These are phyloP conservation scores for Prunus persica DNA, from an alignment of 306 rosid species.

Conservation along the genomic window Prunus_persica_NCBIv2 NC_034011.1:22962501-22963000, in stretches of 20 bases:
- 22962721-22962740: no score
- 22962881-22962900: background rate
- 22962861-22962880: background rate
- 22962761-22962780: background rate
- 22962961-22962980: no score
- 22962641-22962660: background rate
- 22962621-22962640: background rate
- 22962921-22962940: no score
- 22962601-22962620: background rate
- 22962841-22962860: background rate
- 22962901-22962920: no score
- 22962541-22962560: background rate
- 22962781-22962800: background rate
- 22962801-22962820: background rate
- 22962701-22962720: background rate
- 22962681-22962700: background rate
- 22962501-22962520: background rate
- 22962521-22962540: background rate
- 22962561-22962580: background rate
- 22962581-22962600: background rate
- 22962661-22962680: background rate
- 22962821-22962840: background rate
- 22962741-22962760: background rate
- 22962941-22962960: no score
- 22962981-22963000: no score